Percentiles rank a stretch among this genome's conserved stretches.
These are phyloP conservation scores for Ophiostoma novo-ulmi DNA, from an alignment of 2,329 filamentous ascomycete species.

Conservation along the genomic window DNA sequence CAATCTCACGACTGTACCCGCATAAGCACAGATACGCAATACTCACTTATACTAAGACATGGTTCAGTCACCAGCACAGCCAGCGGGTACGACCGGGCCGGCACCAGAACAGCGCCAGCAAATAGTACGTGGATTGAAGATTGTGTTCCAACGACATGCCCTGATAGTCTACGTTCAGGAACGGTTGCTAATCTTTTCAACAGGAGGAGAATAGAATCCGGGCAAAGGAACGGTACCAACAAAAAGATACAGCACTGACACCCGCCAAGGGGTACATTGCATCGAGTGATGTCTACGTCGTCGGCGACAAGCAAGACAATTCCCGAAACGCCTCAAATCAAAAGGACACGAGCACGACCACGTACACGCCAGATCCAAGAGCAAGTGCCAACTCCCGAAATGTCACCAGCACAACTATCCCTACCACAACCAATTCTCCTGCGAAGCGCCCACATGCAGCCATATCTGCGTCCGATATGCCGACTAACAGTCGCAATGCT, in stretches of 20 bases:
- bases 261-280: constrained; percentile 66
- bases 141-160: too few relatives aligned
- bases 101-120: not conserved
- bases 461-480: constrained; percentile 50
- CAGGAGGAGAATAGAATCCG: constrained; percentile 19
- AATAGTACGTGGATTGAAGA: not conserved
- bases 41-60: not conserved
- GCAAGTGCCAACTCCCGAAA: not conserved
- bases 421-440: constrained; percentile 32
- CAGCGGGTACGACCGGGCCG: not conserved
- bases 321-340: not conserved
- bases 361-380: constrained; percentile 20
- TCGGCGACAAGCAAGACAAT: constrained; percentile 31
- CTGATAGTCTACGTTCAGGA: not conserved
- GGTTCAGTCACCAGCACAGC: constrained; percentile 9
- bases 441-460: constrained; percentile 64
- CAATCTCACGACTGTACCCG: not conserved
- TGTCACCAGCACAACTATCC: not conserved
- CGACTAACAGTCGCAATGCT: constrained; percentile 60
- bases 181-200: too few relatives aligned
- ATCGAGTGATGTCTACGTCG: constrained; percentile 57
- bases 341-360: not conserved
- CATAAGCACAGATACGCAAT: not conserved
- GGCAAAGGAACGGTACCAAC: constrained; percentile 54
- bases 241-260: constrained; percentile 50